Base-by-base conservation (phyloP, 495 filamentous ascomycete species). In the Aspergillus leporis region DNA sequence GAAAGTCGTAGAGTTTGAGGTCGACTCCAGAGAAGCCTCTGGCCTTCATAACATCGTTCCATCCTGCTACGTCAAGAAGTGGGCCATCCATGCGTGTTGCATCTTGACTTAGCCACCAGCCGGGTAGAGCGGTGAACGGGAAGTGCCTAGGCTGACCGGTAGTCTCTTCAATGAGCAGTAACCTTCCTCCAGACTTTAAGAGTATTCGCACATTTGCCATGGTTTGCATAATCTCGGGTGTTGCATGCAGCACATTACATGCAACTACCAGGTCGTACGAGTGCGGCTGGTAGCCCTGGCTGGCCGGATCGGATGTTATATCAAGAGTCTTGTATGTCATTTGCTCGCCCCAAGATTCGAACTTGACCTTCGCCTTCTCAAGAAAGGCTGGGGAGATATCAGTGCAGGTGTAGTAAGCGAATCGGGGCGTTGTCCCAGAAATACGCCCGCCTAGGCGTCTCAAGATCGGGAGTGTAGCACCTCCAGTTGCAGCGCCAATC, bases 141-240 rank as follows among this genome's bases (percentile, higher is more conserved):
- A 72, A 69, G 32, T 68, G 67, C 4, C 61, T 56, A 19, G 64
- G 61, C 36, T 64, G 59, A 8, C 59, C 53, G 1, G 53, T 58
- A 5, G 69, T 71, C 48, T 70, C 69, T 34, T 71, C 69, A 48
- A 71, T 70, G 28, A 78, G 55, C 4, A 78, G 18, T 0, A 78
- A 48, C 4, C 59, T 53, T 0, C 74, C 75, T 10, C 59, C 61
- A 0, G 61, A 56, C 22, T 51, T 55, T 23, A 63, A 21, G 0
- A 63, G 58, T 0, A 7, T 5, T 1, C 50, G 53, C 5, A 53
- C 31, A 40, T 59, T 53, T 3, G 30, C 22, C 0, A 65, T 3
- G 0, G 53, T 53, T 14, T 49, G 23, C 9, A 31, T 25, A 16
- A 60, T 18, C 9, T 36, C 45, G 1, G 59, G 45, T 9, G 58